Evolutionary conservation across 1,139 yeast genomes (phyloP), one percentile per base, ranked within the genome.

Genomic region (Zhuliangozyma blackwelliae): DNA sequence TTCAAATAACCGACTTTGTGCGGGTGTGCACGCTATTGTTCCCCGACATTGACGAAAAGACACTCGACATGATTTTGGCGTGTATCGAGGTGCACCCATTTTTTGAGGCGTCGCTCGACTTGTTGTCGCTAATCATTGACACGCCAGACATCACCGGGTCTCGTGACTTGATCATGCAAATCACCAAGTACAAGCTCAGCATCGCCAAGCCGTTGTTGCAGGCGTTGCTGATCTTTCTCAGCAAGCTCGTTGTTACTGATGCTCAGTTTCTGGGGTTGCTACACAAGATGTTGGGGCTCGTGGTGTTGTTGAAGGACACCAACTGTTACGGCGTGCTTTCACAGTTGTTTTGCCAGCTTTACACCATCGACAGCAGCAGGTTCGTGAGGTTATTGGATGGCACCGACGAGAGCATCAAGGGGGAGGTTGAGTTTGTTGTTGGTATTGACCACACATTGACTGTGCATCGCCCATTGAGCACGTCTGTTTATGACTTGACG

Each of bases 181-280:
- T 67, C 10, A 64, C 65, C 10, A 54, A 61, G 29, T 57, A 47
- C 40, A 67, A 66, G 39, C 48, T 61, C 5, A 52, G 44, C 2
- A 57, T 70, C 3, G 49, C 64, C 22, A 41, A 48, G 10, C 55
- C 52, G 54, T 45, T 68, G 7, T 50, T 69, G 25, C 54, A 52
- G 9, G 55, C 65, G 22, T 51, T 68, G 40, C 40, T 41, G 19
- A 43, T 46, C 16, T 55, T 65, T 1, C 50, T 59, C 26, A 59
- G 61, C 22, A 56, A 53, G 38, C 52, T 63, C 11, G 67, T 71
- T 0, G 61, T 68, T 4, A 56, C 61, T 27, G 72, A 65, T 41
- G 55, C 55, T 12, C 50, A 54, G 29, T 65, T 64, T 40, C 55
- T 57, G 41, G 50, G 54, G 22, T 43, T 68, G 5, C 42, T 60